These are phyloP conservation scores for Pisolithus microcarpus DNA, from an alignment of 768 basidiomycete genomes.

Conservation along the genomic window DNA sequence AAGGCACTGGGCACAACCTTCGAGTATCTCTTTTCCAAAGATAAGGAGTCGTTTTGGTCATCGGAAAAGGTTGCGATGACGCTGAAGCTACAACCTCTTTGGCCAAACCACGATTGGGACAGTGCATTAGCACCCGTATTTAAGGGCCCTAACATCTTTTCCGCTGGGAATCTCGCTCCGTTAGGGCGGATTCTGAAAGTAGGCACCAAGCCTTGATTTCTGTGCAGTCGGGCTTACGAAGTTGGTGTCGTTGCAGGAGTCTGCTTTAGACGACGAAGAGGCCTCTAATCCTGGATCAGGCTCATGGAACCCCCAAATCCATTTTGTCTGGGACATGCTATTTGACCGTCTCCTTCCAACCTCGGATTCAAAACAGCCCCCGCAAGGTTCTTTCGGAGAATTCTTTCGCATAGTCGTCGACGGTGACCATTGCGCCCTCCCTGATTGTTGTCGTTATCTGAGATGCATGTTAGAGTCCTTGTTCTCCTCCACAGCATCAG, in stretches of 20 bases:
- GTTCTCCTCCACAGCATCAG: slow-evolving; percentile 76
- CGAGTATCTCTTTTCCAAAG: slow-evolving; percentile 38
- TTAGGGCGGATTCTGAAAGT: slow-evolving; percentile 82
- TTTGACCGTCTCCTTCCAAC: slow-evolving; percentile 65
- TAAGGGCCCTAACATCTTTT: slow-evolving; percentile 64
- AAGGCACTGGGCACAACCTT: slow-evolving; percentile 50
- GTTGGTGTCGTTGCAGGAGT: slow-evolving; percentile 39
- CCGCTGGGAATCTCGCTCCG: slow-evolving; percentile 59
- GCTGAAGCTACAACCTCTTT: slow-evolving; percentile 56
- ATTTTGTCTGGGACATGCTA: slow-evolving; percentile 86
- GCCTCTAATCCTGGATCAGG: slow-evolving; percentile 43
- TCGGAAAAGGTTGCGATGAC: slow-evolving; percentile 84
- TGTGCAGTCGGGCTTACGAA: not conserved
- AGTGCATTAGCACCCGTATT: slow-evolving; percentile 61
- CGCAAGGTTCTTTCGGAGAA: slow-evolving; percentile 70
- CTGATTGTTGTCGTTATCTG: not conserved
- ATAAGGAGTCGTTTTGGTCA: slow-evolving; percentile 49
- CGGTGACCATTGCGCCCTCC: slow-evolving; percentile 42
- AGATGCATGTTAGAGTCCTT: slow-evolving; percentile 57
- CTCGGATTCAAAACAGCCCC: slow-evolving; percentile 26
- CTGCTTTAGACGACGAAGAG: slow-evolving; percentile 48
- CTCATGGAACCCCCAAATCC: slow-evolving; percentile 84
- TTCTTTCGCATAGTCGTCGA: slow-evolving; percentile 91
- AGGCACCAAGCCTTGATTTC: slow-evolving; percentile 5
- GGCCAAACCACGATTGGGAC: slow-evolving; percentile 64